phyloP scores from a whole-genome alignment of 2,329 filamentous ascomycete genomes.

The Fusarium nematophilum region DNA sequence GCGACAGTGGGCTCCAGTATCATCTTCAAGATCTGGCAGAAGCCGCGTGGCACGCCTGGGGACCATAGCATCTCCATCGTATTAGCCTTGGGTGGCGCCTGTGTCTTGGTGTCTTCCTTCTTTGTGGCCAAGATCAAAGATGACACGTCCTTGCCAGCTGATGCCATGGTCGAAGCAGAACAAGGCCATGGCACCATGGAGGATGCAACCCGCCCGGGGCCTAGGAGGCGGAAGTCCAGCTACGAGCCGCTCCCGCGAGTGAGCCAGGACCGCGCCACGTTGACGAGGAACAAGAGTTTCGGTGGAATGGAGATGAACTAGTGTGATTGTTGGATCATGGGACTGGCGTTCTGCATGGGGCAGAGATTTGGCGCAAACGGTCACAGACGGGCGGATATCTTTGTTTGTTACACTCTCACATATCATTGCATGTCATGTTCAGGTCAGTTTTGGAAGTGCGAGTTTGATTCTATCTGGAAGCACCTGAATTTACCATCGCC shows the following conservation, averaged over 20 bases:
- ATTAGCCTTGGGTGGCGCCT: slow-evolving; percentile 83
- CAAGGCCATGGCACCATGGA: slow-evolving; percentile 55
- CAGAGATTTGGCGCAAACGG: slow-evolving; percentile 18
- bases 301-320: slow-evolving; percentile 56
- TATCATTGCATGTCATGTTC: no score
- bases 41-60: slow-evolving; percentile 83
- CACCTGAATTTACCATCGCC: no score
- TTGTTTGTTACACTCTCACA: no score
- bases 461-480: background rate
- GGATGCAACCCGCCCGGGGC: slow-evolving; percentile 10
- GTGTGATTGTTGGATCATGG: slow-evolving; percentile 4
- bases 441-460: background rate
- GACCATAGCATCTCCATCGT: slow-evolving; percentile 91
- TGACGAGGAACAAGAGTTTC: slow-evolving; percentile 63
- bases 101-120: slow-evolving; percentile 80
- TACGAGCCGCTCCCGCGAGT: slow-evolving; percentile 55
- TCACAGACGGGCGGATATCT: background rate
- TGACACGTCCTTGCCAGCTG: slow-evolving; percentile 56
- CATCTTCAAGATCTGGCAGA: slow-evolving; percentile 88
- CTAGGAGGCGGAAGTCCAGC: slow-evolving; percentile 53
- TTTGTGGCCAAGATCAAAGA: slow-evolving; percentile 77
- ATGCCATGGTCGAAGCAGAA: slow-evolving; percentile 56
- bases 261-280: slow-evolving; percentile 58
- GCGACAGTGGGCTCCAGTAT: slow-evolving; percentile 86
- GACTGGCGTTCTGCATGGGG: slow-evolving; percentile 12